Evolutionary conservation across 768 basidiomycete species (phyloP).

Genomic region (Lentinula raphanica): DNA sequence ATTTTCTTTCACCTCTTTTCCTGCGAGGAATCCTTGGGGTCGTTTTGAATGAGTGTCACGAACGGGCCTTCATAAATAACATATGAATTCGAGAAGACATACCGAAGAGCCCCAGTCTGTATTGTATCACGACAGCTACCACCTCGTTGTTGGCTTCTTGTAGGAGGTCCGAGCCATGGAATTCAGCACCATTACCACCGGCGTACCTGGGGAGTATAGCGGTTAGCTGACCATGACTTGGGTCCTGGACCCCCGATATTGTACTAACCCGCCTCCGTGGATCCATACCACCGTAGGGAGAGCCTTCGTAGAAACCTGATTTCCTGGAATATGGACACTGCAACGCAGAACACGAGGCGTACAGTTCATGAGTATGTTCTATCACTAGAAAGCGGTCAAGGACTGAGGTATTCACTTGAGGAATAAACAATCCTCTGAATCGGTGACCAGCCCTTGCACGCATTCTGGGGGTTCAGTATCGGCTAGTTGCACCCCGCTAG

Average conservation of each 20-base stretch:
- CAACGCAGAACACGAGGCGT: background rate
- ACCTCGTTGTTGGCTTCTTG: conserved; percentile 27
- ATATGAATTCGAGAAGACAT: background rate
- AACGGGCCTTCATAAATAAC: background rate
- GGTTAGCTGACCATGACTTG: background rate
- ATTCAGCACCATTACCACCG: conserved; percentile 21
- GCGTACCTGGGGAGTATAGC: conserved; percentile 27
- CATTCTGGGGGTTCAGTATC: conserved; percentile 1
- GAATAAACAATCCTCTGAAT: conserved; percentile 25
- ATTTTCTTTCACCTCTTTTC: conserved; percentile 32
- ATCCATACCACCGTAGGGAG: conserved; percentile 41
- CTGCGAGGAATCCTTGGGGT: conserved; percentile 36
- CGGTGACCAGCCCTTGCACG: conserved; percentile 1
- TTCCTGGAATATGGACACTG: conserved; percentile 11
- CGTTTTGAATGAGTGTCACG: background rate
- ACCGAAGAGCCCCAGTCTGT: conserved; percentile 35
- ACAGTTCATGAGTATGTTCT: background rate
- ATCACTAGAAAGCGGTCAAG: background rate
- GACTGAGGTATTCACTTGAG: conserved; percentile 17
- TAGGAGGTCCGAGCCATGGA: conserved; percentile 32
- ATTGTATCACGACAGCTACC: conserved; percentile 36
- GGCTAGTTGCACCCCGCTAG: conserved; percentile 4
- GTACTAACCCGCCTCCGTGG: conserved; percentile 27
- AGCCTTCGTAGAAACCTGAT: background rate
- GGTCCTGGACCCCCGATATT: background rate